Percentiles rank a stretch among this genome's conserved stretches.
These are phyloP conservation scores for Fusarium keratoplasticum DNA, from an alignment of 2,329 filamentous ascomycete species.

Conservation along the genomic window DNA sequence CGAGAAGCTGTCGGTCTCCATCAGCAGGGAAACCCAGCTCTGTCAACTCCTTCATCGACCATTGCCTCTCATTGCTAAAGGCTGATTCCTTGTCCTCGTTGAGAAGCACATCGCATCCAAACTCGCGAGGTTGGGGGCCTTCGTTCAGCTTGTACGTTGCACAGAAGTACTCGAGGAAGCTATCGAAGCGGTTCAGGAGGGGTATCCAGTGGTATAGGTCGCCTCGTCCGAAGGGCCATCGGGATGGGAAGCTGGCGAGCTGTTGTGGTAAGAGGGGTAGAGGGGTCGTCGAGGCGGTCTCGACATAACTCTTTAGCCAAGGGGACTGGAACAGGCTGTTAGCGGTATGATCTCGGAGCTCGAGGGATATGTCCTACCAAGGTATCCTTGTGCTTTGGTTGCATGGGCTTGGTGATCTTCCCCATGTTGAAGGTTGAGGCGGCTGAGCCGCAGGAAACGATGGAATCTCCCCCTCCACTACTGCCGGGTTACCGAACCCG, in stretches of 20 bases:
- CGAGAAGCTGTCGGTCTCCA: constrained; percentile 83
- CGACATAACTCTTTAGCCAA: constrained; percentile 85
- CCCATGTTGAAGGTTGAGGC: constrained; percentile 71
- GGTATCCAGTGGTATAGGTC: constrained; percentile 99
- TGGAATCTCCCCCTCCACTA: constrained; percentile 69
- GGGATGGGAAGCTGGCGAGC: constrained; percentile 82
- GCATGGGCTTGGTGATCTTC: constrained; percentile 75
- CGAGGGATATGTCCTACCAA: constrained; percentile 60
- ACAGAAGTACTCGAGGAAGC: constrained; percentile 84
- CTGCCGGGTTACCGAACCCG: constrained; percentile 52
- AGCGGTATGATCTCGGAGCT: constrained; percentile 34
- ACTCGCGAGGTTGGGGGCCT: constrained; percentile 83
- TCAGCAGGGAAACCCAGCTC: constrained; percentile 75
- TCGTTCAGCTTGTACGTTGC: constrained; percentile 82
- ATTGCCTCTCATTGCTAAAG: constrained; percentile 61
- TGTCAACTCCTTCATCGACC: constrained; percentile 60
- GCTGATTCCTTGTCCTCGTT: constrained; percentile 66
- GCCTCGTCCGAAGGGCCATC: constrained; percentile 95
- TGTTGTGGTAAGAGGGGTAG: constrained; percentile 81
- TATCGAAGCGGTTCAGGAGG: constrained; percentile 92
- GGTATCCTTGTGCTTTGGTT: constrained; percentile 75
- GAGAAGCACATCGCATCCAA: constrained; percentile 73
- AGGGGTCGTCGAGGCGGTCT: constrained; percentile 74
- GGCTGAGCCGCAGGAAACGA: constrained; percentile 67
- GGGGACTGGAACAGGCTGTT: constrained; percentile 73